A percentile compares a stretch with the other conserved stretches of the same genome.
Evolutionary conservation across 148 eudicot species (phyloP).

Genomic region (Cornus florida): DNA sequence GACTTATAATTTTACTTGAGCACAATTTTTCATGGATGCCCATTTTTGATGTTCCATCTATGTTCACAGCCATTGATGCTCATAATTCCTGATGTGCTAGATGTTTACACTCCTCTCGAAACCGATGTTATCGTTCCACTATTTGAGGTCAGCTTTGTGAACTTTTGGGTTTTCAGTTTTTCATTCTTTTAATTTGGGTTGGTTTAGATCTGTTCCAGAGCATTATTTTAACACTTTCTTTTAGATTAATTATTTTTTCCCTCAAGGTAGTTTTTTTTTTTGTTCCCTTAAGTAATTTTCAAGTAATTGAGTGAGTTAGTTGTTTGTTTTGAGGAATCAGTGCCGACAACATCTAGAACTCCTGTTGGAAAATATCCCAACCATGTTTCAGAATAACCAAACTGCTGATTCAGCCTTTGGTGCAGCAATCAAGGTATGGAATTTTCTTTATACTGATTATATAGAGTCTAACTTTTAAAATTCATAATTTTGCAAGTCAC

Average conservation of each 20-base stretch:
- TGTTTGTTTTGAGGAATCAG: slow-evolving; percentile 48
- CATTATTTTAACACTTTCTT: background rate
- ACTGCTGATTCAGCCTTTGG: slow-evolving; percentile 95
- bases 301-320: background rate
- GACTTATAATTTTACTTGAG: background rate
- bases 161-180: background rate
- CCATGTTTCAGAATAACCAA: slow-evolving; percentile 82
- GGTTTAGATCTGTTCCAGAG: too few relatives aligned
- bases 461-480: background rate
- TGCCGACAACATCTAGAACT: slow-evolving; percentile 85
- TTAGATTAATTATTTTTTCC: background rate
- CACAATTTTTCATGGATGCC: background rate
- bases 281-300: too few relatives aligned
- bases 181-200: background rate
- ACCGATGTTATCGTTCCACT: slow-evolving; percentile 86
- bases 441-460: background rate
- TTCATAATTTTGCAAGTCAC: too few relatives aligned
- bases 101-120: slow-evolving; percentile 96
- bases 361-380: slow-evolving; percentile 85
- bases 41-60: background rate
- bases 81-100: slow-evolving; percentile 96
- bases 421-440: slow-evolving; percentile 82
- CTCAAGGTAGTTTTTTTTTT: background rate
- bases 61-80: slow-evolving; percentile 90
- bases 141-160: slow-evolving; percentile 64